Base-by-base conservation (phyloP, 73 alveolate species). In the Tetrahymena thermophila region DNA sequence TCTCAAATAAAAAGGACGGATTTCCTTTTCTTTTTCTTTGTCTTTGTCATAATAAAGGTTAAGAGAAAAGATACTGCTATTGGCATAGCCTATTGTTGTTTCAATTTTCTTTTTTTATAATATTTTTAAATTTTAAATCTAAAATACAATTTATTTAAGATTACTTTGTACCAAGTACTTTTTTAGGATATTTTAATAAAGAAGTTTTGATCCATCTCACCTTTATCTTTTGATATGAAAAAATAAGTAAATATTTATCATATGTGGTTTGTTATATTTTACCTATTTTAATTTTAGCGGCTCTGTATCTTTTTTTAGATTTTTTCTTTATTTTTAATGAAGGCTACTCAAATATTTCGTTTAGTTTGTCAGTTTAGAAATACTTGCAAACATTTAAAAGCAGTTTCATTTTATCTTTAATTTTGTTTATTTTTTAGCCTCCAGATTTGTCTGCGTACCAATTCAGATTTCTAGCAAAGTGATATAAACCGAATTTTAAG, bases 1-100 rank as follows among this genome's bases (percentile, higher is more conserved):
- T 38, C 97, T 95, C 42, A 95, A 93, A 85, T 95, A 95, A 42
- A 85, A 95, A 31, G 97, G 97, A n/a, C 97, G 56, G 56, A 95
- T 94, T 50, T 95, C 94, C 13, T 85, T 31, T 44, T 89, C 95
- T 50, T 71, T 71, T 71, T 71, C 89, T 71, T 71, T 71, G 31
- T 71, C 89, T 71, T 71, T 71, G 37, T 71, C 89, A 71, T 71
- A 71, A 31, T 71, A 71, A 25, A 71, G 89, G 31, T 71, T 71
- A 71, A 71, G 89, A n/a, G 89, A 71, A 34, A 71, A 71, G 35
- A 71, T 71, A 19, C 89, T 19, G n/a, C 37, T 71, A 19, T 71
- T 25, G 1, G 89, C 89, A 23, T 71, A n/a, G 35, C 89, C 89
- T n/a, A 71, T 71, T 71, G 89, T 71, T 5, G 89, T 71, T 71